Evolutionary conservation across 306 rosid species (phyloP).

Genomic region (Prunus campanulata): DNA sequence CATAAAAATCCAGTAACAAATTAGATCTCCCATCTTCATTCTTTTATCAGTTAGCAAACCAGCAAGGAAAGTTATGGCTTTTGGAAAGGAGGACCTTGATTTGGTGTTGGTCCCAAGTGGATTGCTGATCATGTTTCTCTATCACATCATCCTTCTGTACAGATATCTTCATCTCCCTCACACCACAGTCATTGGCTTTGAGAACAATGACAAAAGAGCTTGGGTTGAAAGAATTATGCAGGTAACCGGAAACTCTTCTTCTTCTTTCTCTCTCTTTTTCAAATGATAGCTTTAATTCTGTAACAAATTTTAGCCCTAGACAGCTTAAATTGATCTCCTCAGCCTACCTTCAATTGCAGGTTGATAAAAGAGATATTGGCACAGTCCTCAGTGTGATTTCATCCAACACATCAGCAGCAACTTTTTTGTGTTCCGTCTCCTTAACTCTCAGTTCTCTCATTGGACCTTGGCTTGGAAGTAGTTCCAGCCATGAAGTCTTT

Average conservation of each 20-base stretch:
- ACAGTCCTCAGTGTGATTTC: constrained; percentile 52
- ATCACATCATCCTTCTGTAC: constrained; percentile 62
- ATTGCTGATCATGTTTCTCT: constrained; percentile 60
- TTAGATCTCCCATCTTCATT: background rate
- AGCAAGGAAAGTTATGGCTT: constrained; percentile 32
- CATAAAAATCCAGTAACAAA: background rate
- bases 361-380: constrained; percentile 37
- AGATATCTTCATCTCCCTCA: constrained; percentile 60
- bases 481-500: constrained; percentile 30
- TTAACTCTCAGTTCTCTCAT: constrained; percentile 64
- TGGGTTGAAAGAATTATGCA: constrained; percentile 79
- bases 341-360: constrained; percentile 25
- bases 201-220: constrained; percentile 61
- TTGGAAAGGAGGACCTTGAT: constrained; percentile 63
- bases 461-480: constrained; percentile 71
- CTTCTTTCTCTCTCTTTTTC: background rate
- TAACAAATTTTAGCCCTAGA: background rate
- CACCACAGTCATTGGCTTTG: constrained; percentile 68
- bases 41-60: background rate
- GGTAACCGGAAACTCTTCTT: constrained; percentile 23
- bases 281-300: background rate
- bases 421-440: constrained; percentile 54
- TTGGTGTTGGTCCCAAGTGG: constrained; percentile 68
- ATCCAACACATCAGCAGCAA: constrained; percentile 63
- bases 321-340: no score